Conservation (phyloP, 371 early-diverging fungal species). For the Catenaria anguillulae region DNA sequence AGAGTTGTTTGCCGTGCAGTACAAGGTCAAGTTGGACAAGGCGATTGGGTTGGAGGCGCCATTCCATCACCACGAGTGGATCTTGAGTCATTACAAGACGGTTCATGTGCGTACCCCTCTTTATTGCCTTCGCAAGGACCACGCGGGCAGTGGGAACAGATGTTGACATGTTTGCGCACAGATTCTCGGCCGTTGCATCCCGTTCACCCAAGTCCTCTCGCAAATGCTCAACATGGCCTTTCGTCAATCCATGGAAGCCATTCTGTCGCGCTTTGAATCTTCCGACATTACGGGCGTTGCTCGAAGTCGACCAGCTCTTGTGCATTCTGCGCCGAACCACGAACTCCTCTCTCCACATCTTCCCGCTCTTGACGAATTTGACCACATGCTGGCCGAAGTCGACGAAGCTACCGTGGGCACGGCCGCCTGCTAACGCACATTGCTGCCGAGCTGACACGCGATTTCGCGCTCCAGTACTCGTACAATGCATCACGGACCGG, state of each 20-base stretch:
- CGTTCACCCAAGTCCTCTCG: conserved; percentile 16
- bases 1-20: conserved; percentile 8
- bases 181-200: conserved; percentile 26
- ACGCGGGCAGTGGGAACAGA: neutral
- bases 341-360: conserved; percentile 15
- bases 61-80: conserved; percentile 3
- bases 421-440: conserved; percentile 28
- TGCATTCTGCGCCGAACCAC: conserved; percentile 16
- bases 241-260: conserved; percentile 22
- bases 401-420: conserved; percentile 20
- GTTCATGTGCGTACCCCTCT: neutral
- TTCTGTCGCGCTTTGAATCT: conserved; percentile 24
- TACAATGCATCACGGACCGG: conserved; percentile 23
- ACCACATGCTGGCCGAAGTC: conserved; percentile 24
- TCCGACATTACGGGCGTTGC: conserved; percentile 18
- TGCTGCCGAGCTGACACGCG: conserved; percentile 19
- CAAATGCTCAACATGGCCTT: conserved; percentile 23
- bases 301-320: neutral
- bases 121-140: too few relatives aligned
- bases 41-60: neutral
- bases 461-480: conserved; percentile 22
- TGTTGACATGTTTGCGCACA: neutral
- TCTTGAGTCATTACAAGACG: neutral
- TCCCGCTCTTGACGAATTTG: conserved; percentile 20
- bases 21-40: conserved; percentile 12